phyloP scores from a whole-genome alignment of 129 eudicot species.

The Dittrichia graveolens region DNA sequence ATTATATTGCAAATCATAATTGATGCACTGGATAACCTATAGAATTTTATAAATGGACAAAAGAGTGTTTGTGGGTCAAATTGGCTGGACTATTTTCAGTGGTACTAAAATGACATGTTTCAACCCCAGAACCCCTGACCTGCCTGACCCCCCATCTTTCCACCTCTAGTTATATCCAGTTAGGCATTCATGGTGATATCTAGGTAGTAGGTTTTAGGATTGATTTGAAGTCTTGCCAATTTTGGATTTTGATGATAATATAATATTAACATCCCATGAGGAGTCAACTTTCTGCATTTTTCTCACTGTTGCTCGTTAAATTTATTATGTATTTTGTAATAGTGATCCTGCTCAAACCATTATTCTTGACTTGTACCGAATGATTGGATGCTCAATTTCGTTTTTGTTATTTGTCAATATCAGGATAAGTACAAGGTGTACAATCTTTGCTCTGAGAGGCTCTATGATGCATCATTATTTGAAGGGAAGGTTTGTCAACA shows the following conservation, averaged over 20 bases:
- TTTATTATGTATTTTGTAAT: neutral
- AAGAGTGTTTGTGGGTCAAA: neutral
- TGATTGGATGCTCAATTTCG: neutral
- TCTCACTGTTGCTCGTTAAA: neutral
- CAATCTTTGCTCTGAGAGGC: constrained; percentile 96
- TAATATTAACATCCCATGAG: no score
- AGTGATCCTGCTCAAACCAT: neutral
- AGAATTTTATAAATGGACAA: neutral
- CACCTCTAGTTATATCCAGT: neutral
- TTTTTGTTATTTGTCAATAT: constrained; percentile 26
- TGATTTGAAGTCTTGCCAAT: no score
- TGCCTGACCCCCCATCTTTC: neutral
- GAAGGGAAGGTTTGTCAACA: constrained; percentile 85
- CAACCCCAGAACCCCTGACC: neutral
- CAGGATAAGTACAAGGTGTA: constrained; percentile 95
- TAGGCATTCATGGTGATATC: no score
- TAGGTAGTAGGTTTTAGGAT: no score
- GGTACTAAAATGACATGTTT: neutral
- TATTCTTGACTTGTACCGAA: neutral
- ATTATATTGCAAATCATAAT: neutral
- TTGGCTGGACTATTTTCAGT: neutral
- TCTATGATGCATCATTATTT: constrained; percentile 92
- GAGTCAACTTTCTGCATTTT: neutral
- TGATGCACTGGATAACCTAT: neutral
- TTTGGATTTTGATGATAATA: no score